Percentiles rank a stretch among this genome's conserved stretches.
Evolutionary conservation across 257 asterid genomes (phyloP).

Genomic region (Echium plantagineum): DNA sequence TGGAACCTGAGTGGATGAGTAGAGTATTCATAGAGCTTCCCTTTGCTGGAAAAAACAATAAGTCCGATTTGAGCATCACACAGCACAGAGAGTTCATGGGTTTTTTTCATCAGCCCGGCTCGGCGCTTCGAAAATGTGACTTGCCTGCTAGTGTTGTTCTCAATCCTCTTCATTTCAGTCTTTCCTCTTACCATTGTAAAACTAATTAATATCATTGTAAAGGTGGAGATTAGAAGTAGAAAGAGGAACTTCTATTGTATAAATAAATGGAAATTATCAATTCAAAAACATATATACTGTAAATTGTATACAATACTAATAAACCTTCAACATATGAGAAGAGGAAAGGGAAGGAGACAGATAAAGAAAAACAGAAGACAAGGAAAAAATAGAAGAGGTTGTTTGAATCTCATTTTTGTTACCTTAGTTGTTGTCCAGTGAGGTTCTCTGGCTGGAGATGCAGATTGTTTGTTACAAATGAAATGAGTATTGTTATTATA

Average conservation of each 20-base stretch:
- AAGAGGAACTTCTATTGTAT: neutral
- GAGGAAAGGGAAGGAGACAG: neutral
- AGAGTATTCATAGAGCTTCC: conserved; percentile 56
- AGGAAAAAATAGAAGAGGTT: no score
- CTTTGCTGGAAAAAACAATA: conserved; percentile 62
- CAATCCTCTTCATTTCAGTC: conserved; percentile 75
- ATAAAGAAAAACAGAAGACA: neutral
- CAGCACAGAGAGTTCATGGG: conserved; percentile 78
- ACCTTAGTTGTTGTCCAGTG: conserved; percentile 8
- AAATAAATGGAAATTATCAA: conserved; percentile 9
- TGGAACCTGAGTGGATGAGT: conserved; percentile 49
- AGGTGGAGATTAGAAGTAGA: conserved; percentile 20
- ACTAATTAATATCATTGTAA: no score
- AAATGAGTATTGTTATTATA: neutral
- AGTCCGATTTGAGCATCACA: conserved; percentile 85
- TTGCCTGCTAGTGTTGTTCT: conserved; percentile 73
- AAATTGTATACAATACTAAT: conserved; percentile 12
- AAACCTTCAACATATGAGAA: conserved; percentile 14
- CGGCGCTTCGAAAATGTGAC: conserved; percentile 73
- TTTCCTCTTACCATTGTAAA: conserved; percentile 93
- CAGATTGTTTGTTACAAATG: no score
- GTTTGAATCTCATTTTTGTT: neutral
- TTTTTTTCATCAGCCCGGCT: conserved; percentile 64
- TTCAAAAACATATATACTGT: conserved; percentile 15
- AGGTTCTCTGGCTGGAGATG: conserved; percentile 16